These are phyloP conservation scores for Tetrahymena thermophila DNA, from an alignment of 73 alveolate species.

Conservation along the genomic window DNA sequence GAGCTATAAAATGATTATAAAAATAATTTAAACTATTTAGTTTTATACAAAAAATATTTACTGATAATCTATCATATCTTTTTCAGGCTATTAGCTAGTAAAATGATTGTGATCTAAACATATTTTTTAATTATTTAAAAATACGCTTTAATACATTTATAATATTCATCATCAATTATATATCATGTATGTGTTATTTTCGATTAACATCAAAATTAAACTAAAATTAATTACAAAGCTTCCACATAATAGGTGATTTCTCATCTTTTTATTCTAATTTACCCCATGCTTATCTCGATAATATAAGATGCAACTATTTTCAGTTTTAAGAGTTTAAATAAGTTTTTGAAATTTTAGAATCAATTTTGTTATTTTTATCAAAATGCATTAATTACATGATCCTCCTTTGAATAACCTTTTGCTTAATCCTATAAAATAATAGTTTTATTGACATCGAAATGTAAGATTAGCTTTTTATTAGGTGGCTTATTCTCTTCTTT, in stretches of 20 bases:
- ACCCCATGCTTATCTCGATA: conserved; percentile 75
- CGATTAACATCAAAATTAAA: not conserved
- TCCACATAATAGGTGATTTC: conserved; percentile 57
- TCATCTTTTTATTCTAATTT: conserved; percentile 63
- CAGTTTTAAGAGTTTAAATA: not conserved
- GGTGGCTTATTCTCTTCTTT: not conserved
- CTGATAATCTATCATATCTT: conserved; percentile 59
- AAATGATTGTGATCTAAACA: conserved; percentile 24
- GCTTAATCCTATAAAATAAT: conserved; percentile 62
- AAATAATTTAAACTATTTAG: too few species aligned
- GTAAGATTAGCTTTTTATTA: conserved; percentile 59
- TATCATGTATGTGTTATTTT: too few species aligned
- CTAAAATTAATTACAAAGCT: conserved; percentile 5
- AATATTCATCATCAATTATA: not conserved
- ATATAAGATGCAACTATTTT: conserved; percentile 49
- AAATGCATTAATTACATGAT: conserved; percentile 20
- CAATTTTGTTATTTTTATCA: not conserved
- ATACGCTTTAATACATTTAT: too few species aligned
- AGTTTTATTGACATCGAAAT: conserved; percentile 76
- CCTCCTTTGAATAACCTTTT: conserved; percentile 38
- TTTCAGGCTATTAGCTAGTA: conserved; percentile 44
- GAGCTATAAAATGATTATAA: not conserved
- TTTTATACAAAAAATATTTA: not conserved
- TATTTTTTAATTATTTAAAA: not conserved
- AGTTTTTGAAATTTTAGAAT: not conserved